Evolutionary conservation across 2,329 filamentous ascomycete genomes (phyloP).

Genomic region (Colletotrichum scovillei): DNA sequence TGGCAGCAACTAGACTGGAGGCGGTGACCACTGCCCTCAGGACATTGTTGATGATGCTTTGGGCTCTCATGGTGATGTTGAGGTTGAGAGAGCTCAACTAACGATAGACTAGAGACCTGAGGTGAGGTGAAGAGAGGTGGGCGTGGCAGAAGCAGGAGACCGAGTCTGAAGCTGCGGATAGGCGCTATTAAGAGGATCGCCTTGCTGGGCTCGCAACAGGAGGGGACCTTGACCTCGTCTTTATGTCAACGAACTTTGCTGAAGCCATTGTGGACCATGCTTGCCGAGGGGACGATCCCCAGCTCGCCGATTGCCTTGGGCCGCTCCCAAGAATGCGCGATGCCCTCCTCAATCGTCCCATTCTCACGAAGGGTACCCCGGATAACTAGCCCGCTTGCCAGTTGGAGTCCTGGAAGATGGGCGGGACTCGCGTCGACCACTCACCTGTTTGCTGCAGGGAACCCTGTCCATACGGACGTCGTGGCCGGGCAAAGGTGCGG

Average conservation of each 20-base stretch:
- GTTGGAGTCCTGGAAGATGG: constrained; percentile 7
- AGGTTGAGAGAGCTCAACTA: constrained; percentile 8
- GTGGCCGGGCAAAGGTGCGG: constrained; percentile 5
- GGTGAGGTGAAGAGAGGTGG: constrained; percentile 4
- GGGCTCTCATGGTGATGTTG: constrained; percentile 27
- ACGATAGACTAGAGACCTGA: constrained; percentile 21
- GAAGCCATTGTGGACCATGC: constrained; percentile 12
- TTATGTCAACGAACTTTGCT: constrained; percentile 34
- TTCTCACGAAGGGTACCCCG: constrained; percentile 21
- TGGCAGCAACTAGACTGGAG: constrained; percentile 13
- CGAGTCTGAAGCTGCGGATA: neutral
- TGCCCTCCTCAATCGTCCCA: constrained; percentile 22
- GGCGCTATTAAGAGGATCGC: constrained; percentile 10
- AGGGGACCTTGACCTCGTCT: constrained; percentile 19
- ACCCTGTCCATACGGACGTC: constrained; percentile 4
- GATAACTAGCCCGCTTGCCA: constrained; percentile 2
- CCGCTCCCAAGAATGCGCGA: neutral
- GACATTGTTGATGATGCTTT: constrained; percentile 15
- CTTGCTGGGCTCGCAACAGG: neutral
- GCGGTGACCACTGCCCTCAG: constrained; percentile 8
- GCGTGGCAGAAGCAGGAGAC: neutral
- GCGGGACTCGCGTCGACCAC: constrained; percentile 10
- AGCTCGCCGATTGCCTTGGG: neutral
- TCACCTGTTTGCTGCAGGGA: constrained; percentile 25
- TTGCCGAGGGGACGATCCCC: neutral